Evolutionary conservation across 257 asterid genomes (phyloP).

Genomic region (Penstemon barbatus): DNA sequence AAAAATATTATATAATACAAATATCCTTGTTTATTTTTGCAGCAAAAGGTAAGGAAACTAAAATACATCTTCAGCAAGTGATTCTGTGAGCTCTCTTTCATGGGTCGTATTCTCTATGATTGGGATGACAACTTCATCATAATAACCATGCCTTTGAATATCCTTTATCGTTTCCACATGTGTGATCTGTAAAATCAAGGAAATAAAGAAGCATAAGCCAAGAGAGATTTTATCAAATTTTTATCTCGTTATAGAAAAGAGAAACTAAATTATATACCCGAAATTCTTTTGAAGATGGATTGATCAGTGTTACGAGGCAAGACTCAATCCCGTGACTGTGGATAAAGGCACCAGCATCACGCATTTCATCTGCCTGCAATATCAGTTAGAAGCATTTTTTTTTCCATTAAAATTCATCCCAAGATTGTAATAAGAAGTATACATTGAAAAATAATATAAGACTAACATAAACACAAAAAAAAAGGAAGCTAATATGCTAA

Average conservation of each 20-base stretch:
- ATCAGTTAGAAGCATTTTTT: slow-evolving; percentile 3
- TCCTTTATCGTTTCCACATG: slow-evolving; percentile 99
- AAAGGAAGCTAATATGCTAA: too few relatives aligned
- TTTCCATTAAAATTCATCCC: too few relatives aligned
- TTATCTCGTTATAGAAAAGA: neutral
- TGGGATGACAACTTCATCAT: slow-evolving; percentile 91
- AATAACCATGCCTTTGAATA: slow-evolving; percentile 91
- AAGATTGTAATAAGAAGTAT: too few relatives aligned
- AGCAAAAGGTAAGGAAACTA: slow-evolving; percentile 4
- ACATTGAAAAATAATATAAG: neutral
- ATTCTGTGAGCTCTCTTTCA: slow-evolving; percentile 87
- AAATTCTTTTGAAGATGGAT: slow-evolving; percentile 83
- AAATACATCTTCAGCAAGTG: slow-evolving; percentile 85
- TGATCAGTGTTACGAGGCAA: slow-evolving; percentile 86
- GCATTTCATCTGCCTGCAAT: slow-evolving; percentile 84
- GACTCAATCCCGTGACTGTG: slow-evolving; percentile 99
- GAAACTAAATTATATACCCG: slow-evolving; percentile 46
- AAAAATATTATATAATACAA: neutral
- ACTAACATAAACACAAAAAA: too few relatives aligned
- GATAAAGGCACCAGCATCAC: slow-evolving; percentile 94
- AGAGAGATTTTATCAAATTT: neutral
- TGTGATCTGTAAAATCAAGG: slow-evolving; percentile 56
- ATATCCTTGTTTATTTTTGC: too few relatives aligned
- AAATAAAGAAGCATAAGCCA: slow-evolving; percentile 18
- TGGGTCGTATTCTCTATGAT: slow-evolving; percentile 95